Evolutionary conservation across 106 monocot genomes (phyloP), one percentile per base, ranked within the genome.

Genomic region (Narthecium ossifragum): DNA sequence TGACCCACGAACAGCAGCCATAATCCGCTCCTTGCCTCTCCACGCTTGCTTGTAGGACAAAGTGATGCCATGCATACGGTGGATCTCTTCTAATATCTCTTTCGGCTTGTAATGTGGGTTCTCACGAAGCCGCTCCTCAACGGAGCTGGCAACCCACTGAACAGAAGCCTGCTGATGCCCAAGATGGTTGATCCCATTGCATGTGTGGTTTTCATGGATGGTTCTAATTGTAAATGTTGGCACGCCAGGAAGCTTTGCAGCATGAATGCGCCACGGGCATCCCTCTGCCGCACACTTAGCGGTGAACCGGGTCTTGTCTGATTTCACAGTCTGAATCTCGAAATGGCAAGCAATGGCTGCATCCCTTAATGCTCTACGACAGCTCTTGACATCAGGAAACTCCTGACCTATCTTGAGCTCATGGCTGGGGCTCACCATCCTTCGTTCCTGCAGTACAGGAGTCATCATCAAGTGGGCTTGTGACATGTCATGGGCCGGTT

Each of bases 101-200:
- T 96, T 96, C 17, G 94, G 94, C 67, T 96, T 96, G 68, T 69
- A 96, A 30, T 96, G 76, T 2, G 94, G 94, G 41, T 96, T 96
- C 68, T 96, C 94, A 33, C 86, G 83, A 9, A 96, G 73, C 46
- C 94, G 41, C 34, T 96, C 94, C 40, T 96, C 94, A 0, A 96
- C 90, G 15, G 94, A 86, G 36, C 61, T 90, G 15, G 94, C 94
- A 30, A 96, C 94, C 94, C 94, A 96, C 49, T 96, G 86, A 23
- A 96, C 94, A 2, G 94, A 96, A 15, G 94, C 94, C 59, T 96
- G 94, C 54, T 90, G 89, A 61, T 96, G 94, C 3, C 94, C 94
- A 17, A 96, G 78, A 81, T 96, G 94, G 62, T 70, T 60, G 26
- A 96, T 80, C 13, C 94, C 94, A 20, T 50, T 57, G 55, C 94